Evolutionary conservation across 1,139 yeast species (phyloP), one percentile per base, ranked within the genome.

Genomic region (Blastobotrys niveus): DNA sequence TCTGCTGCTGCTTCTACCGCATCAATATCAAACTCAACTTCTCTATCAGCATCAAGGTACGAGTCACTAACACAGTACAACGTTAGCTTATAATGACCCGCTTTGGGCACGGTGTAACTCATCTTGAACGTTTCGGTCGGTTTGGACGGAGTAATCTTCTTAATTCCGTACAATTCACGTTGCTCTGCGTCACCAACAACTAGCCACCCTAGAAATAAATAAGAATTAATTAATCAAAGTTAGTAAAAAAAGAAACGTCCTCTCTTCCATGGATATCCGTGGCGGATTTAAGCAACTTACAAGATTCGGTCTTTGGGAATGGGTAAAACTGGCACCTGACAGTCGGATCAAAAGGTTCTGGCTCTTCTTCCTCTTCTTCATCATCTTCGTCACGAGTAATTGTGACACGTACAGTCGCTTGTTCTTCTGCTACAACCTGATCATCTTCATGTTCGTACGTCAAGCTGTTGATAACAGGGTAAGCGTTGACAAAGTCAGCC

Each of bases 41-140:
- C 96, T 60, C 85, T 86, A 60, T 91, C 98, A 2, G 88, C 94
- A 60, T 88, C 97, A 25, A 86, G 57, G 58, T 89, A 91, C 0
- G 95, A 82, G 59, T 89, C 97, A 64, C 96, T 84, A 64, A 89
- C 76, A 58, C 91, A 81, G 95, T 95, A 89, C 2, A 87, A 66
- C 0, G 80, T 76, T 33, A 88, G 64, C 10, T 72, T 62, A 47
- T 80, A 82, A 6, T 66, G 62, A 0, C 96, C 96, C 3, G 73
- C 62, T 3, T 65, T 70, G 0, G 88, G 81, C 17, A 85, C 61
- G 0, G 78, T 68, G 52, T 85, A 76, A 22, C 74, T 76, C 42
- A 91, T 56, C 8, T 66, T 68, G 17, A 82, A 69, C 3, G 65
- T 57, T 56, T 81, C 86, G 1, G 64, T 59, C 46, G 80, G 79